A percentile compares a stretch with the other conserved stretches of the same genome.
Evolutionary conservation across 1,284 basidiomycete genomes (phyloP).

Genomic region (Irpex sp.): DNA sequence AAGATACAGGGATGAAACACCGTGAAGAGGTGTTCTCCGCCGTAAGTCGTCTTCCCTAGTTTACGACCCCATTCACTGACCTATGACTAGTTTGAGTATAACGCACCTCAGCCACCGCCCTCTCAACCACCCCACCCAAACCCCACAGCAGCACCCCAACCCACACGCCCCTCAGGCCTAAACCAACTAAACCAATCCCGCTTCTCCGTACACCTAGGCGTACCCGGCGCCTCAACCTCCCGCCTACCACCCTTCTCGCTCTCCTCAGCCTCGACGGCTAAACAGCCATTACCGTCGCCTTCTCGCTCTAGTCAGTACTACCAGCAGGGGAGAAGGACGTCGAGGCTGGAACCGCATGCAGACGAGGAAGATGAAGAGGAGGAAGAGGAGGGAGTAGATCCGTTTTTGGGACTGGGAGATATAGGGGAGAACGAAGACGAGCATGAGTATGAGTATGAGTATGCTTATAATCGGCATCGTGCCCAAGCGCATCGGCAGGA

Average conservation of each 20-base stretch:
- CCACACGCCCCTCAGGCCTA: conserved; percentile 14
- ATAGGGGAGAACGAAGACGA: background rate
- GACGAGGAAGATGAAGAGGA: conserved; percentile 13
- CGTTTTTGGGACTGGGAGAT: conserved; percentile 28
- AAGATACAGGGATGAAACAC: conserved; percentile 62
- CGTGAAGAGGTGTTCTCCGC: conserved; percentile 68
- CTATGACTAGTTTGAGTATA: too few relatives aligned
- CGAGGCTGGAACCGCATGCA: conserved; percentile 12
- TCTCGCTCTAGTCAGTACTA: conserved; percentile 6
- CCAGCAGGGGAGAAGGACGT: conserved; percentile 6
- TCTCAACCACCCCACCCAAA: conserved; percentile 18
- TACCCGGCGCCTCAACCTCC: background rate
- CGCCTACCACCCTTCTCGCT: background rate
- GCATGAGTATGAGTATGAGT: background rate
- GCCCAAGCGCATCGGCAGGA: too few relatives aligned
- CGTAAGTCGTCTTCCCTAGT: conserved; percentile 46
- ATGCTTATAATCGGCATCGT: too few relatives aligned
- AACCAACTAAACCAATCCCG: conserved; percentile 17
- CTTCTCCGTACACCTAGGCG: background rate
- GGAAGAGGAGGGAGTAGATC: conserved; percentile 17
- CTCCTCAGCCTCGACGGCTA: conserved; percentile 16
- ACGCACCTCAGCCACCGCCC: conserved; percentile 37
- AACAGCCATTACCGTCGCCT: conserved; percentile 9
- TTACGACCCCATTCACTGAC: too few relatives aligned
- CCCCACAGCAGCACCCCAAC: conserved; percentile 3